Evolutionary conservation across 306 rosid genomes (phyloP).

Genomic region (Cicer arietinum): DNA sequence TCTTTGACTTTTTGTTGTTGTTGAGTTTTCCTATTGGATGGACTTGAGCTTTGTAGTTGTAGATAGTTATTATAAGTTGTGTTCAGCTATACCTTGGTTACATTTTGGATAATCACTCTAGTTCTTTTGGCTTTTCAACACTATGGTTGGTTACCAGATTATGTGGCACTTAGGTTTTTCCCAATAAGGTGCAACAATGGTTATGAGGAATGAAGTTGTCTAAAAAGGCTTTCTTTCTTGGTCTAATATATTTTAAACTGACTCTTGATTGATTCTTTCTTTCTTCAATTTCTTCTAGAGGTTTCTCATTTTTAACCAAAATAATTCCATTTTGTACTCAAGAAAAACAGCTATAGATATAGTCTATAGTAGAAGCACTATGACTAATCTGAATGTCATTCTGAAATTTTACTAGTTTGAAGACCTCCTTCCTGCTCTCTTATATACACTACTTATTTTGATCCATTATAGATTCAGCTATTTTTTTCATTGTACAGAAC

Average conservation of each 20-base stretch:
- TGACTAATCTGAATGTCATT: constrained; percentile 29
- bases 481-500: neutral
- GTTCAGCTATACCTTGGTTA: constrained; percentile 31
- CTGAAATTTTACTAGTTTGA: constrained; percentile 15
- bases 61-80: constrained; percentile 11
- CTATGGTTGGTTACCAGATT: constrained; percentile 6
- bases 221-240: constrained; percentile 14
- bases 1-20: constrained; percentile 45
- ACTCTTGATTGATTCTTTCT: constrained; percentile 22
- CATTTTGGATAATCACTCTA: constrained; percentile 35
- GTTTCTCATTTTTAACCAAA: constrained; percentile 23
- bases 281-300: constrained; percentile 27
- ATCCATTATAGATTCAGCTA: neutral
- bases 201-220: neutral
- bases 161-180: too few relatives aligned
- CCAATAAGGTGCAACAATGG: neutral
- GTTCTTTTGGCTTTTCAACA: constrained; percentile 22
- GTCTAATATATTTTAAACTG: neutral
- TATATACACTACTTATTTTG: constrained; percentile 10
- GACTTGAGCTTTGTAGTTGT: constrained; percentile 33
- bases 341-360: constrained; percentile 28
- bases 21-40: constrained; percentile 43
- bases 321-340: neutral
- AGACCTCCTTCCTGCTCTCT: constrained; percentile 17
- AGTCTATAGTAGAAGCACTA: constrained; percentile 9